Percentiles rank a stretch among this genome's conserved stretches.
phyloP scores from a whole-genome alignment of 2,329 filamentous ascomycete genomes.

The Lasiodiplodia sp. region DNA sequence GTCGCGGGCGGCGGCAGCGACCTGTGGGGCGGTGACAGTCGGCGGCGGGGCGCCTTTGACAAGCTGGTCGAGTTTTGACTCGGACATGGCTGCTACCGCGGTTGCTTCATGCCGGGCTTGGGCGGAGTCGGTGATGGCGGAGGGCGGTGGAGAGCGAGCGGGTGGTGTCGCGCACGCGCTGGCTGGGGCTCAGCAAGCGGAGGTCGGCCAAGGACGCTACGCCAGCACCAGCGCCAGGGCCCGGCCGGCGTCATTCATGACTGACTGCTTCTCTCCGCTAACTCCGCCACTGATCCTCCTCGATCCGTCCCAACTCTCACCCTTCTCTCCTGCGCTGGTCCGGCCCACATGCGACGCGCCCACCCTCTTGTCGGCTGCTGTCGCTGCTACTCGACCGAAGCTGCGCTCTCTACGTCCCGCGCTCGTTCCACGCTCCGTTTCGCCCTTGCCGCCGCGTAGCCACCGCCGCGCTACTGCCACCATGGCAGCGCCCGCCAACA shows the following conservation, averaged over 20 bases:
- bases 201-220: background rate
- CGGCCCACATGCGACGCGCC: background rate
- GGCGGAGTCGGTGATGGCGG: conserved; percentile 2
- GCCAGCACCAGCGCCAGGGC: background rate
- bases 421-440: background rate
- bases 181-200: background rate
- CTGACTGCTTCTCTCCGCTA: conserved; percentile 2
- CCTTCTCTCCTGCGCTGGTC: background rate
- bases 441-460: background rate
- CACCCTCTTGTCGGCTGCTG: too few species aligned
- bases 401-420: conserved; percentile 2
- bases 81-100: conserved; percentile 59
- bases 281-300: conserved; percentile 18
- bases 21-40: conserved; percentile 56
- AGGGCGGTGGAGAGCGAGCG: background rate
- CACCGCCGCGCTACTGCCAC: conserved; percentile 17
- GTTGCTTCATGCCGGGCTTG: conserved; percentile 12
- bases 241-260: conserved; percentile 5
- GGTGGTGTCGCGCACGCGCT: background rate
- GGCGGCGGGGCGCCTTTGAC: conserved; percentile 86
- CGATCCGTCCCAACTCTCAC: background rate
- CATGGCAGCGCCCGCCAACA: conserved; percentile 20
- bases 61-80: conserved; percentile 78
- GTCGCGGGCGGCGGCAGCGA: conserved; percentile 51
- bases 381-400: background rate